phyloP scores from a whole-genome alignment of 208 protist species.

The Naegleria lovaniensis region DNA sequence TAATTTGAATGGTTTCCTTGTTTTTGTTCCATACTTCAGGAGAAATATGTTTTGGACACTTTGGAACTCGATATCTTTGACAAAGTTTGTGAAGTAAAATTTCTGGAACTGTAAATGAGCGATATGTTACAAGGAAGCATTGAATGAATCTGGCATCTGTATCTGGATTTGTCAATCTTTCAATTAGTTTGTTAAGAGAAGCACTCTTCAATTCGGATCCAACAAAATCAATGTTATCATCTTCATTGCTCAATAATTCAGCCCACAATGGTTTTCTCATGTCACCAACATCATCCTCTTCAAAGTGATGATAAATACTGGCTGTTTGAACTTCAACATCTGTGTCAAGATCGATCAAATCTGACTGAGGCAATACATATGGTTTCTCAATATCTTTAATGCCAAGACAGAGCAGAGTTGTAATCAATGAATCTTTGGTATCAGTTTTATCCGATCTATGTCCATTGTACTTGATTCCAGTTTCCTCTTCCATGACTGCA shows the following conservation, averaged over 20 bases:
- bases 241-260: not conserved
- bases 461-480: slow-evolving; percentile 8
- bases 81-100: slow-evolving; percentile 13
- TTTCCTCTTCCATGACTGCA: slow-evolving; percentile 1
- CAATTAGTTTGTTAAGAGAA: not conserved
- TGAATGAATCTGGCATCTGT: not conserved
- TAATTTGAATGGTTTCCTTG: not conserved
- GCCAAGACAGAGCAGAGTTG: not conserved
- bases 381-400: slow-evolving; percentile 16
- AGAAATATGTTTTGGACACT: not conserved
- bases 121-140: slow-evolving; percentile 4
- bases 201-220: not conserved
- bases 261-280: not conserved
- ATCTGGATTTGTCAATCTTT: not conserved
- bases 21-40: not conserved
- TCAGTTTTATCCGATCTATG: not conserved
- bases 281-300: slow-evolving; percentile 2
- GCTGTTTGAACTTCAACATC: slow-evolving; percentile 16
- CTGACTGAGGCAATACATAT: not conserved
- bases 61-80: slow-evolving; percentile 17
- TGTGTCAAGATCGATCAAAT: not conserved
- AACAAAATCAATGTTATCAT: not conserved
- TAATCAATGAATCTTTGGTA: not conserved
- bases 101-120: slow-evolving; percentile 22
- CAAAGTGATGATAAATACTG: slow-evolving; percentile 17